Evolutionary conservation across 352 stramenopile species (phyloP), one percentile per base, ranked within the genome.

Genomic region (Phytophthora melonis): DNA sequence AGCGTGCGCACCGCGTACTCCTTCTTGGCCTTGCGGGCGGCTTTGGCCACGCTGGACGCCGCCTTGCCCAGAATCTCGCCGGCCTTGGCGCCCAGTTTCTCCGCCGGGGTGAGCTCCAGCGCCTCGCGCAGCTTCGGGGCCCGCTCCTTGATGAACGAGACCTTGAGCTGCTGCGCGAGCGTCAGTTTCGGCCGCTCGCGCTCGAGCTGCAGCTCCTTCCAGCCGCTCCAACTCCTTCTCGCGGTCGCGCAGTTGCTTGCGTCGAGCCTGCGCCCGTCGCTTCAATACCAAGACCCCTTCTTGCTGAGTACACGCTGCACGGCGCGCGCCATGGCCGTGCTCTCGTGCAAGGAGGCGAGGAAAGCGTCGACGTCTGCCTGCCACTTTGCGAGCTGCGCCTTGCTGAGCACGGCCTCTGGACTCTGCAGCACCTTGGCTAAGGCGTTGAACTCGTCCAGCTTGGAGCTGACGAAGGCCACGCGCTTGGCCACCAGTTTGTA

Each of bases 1-100:
- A 93, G 70, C 34, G 82, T 78, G 56, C 85, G 87, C 53, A 93
- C 84, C 30, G 73, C 68, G 79, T 90, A 90, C 63, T 93, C 85
- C 61, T 92, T 89, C 78, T 92, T 92, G 54, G 79, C 82, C 25
- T 81, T 80, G 5, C 62, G 57, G 1, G 78, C 78, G 11, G 68
- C 83, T 25, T 66, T 73, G 21, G 47, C 63, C 13, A 84, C 85
- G 10, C 75, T 73, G 3, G 73, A 71, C 10, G 82, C 79, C 13
- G 86, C 82, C 23, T 73, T 78, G 54, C 76, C 77, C 30, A 91
- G 45, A 18, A 91, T 34, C 36, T 89, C 76, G n/a, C 70, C 73
- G 14, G 83, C 79, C 25, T 79, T 81, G 2, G 64, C 66, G 27
- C 69, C 68, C 43, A 93, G 56, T 59, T 72, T 76, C 72, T 93